phyloP scores from a whole-genome alignment of 1,284 basidiomycete species.

The Puccinia coronata region DNA sequence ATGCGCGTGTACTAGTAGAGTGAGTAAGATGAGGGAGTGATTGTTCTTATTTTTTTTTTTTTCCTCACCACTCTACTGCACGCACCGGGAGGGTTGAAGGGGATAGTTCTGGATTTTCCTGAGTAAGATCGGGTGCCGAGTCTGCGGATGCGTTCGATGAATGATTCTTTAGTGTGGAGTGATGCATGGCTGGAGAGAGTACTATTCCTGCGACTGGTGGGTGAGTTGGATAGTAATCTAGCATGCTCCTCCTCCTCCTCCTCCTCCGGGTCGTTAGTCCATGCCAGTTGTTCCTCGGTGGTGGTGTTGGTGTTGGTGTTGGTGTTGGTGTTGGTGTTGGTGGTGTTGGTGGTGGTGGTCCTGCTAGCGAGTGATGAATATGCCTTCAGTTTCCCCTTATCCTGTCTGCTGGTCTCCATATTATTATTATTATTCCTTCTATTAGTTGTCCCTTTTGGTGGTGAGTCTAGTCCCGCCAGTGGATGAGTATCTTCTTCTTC shows the following conservation, averaged over 20 bases:
- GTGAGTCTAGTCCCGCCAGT: too few relatives aligned
- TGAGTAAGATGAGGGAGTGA: not conserved
- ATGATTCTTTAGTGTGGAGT: conserved; percentile 13
- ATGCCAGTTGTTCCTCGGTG: not conserved
- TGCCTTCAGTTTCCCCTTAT: conserved; percentile 37
- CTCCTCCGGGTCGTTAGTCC: not conserved
- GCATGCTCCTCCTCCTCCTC: conserved; percentile 10
- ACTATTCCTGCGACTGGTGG: not conserved
- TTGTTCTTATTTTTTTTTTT: too few relatives aligned
- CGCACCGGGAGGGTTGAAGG: conserved; percentile 48
- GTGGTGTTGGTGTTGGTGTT: not conserved
- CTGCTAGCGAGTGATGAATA: conserved; percentile 10
- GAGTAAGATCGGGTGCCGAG: not conserved
- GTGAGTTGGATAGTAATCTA: not conserved
- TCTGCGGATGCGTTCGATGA: conserved; percentile 32
- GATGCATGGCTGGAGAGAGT: not conserved
- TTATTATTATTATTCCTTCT: too few relatives aligned
- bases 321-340: not conserved
- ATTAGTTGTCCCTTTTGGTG: too few relatives aligned
- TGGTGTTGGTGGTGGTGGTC: not conserved
- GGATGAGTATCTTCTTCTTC: too few relatives aligned
- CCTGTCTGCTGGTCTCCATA: too few relatives aligned
- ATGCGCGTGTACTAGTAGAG: too few relatives aligned
- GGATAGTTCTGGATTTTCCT: conserved; percentile 42
- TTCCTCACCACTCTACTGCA: not conserved